Evolutionary conservation across 768 basidiomycete species (phyloP).

Genomic region (Pluteus cervinus): DNA sequence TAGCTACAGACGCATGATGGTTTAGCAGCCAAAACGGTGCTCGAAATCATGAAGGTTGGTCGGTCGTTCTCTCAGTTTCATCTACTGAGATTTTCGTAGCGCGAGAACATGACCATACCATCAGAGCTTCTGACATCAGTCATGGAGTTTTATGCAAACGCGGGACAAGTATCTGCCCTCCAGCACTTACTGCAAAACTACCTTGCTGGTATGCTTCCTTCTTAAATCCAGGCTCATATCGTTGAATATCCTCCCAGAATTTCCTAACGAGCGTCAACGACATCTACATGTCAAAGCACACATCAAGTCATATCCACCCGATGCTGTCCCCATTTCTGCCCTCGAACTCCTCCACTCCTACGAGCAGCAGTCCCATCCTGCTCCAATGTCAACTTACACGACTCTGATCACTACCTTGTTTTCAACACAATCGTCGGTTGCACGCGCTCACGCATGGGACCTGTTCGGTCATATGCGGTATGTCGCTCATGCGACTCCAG

Average conservation of each 20-base stretch:
- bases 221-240: background rate
- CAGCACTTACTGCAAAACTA: constrained; percentile 40
- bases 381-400: constrained; percentile 73
- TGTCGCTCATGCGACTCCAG: constrained; percentile 81
- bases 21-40: constrained; percentile 38
- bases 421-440: constrained; percentile 39
- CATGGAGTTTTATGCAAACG: constrained; percentile 41
- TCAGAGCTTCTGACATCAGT: constrained; percentile 46
- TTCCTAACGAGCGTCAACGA: constrained; percentile 50
- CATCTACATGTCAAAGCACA: constrained; percentile 71
- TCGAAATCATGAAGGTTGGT: constrained; percentile 52
- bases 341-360: constrained; percentile 66
- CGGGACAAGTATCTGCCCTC: constrained; percentile 36
- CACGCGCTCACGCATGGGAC: constrained; percentile 85
- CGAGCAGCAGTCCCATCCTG: constrained; percentile 54
- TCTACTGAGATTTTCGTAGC: background rate
- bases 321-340: constrained; percentile 54
- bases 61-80: background rate
- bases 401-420: constrained; percentile 57
- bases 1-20: constrained; percentile 46
- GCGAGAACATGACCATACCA: no score
- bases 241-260: no score
- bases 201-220: constrained; percentile 32
- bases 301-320: constrained; percentile 40
- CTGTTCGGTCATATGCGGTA: constrained; percentile 96